phyloP scores from a whole-genome alignment of 108 stramenopile genomes.

The Stephanodiscus triporus region DNA sequence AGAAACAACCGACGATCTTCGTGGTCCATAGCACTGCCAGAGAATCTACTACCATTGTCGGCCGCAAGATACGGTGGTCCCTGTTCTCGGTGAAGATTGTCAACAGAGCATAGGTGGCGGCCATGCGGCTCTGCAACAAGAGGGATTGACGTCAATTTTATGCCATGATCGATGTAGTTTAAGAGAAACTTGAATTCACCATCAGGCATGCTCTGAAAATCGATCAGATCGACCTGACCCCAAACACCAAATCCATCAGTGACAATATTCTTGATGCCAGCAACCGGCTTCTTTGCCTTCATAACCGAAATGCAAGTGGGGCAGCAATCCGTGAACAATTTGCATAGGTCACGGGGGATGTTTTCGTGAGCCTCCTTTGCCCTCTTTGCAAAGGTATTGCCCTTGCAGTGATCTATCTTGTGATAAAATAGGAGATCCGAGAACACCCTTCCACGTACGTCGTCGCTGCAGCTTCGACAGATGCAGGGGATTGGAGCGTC shows the following conservation, averaged over 20 bases:
- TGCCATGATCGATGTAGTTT: constrained; percentile 32
- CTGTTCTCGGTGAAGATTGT: constrained; percentile 5
- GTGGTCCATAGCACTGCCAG: not conserved
- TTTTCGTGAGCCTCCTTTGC: not conserved
- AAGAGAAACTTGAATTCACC: constrained; percentile 27
- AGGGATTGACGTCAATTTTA: not conserved
- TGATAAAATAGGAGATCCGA: too few relatives aligned
- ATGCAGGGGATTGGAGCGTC: not conserved
- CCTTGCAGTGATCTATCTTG: too few relatives aligned
- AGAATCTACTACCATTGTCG: constrained; percentile 5
- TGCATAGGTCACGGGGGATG: not conserved
- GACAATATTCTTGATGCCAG: constrained; percentile 28
- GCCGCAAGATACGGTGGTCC: constrained; percentile 1
- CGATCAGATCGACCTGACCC: constrained; percentile 37
- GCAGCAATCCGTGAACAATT: not conserved
- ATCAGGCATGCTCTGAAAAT: constrained; percentile 46
- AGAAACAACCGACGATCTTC: not conserved
- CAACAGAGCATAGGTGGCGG: constrained; percentile 11
- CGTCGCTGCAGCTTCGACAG: not conserved
- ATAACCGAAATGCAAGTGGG: not conserved
- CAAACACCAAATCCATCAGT: constrained; percentile 23
- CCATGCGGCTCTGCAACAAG: not conserved
- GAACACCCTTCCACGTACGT: not conserved
- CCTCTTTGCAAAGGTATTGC: not conserved
- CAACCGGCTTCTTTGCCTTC: constrained; percentile 13